Evolutionary conservation across 1,284 basidiomycete species (phyloP).

Genomic region (Marasmius sp.): DNA sequence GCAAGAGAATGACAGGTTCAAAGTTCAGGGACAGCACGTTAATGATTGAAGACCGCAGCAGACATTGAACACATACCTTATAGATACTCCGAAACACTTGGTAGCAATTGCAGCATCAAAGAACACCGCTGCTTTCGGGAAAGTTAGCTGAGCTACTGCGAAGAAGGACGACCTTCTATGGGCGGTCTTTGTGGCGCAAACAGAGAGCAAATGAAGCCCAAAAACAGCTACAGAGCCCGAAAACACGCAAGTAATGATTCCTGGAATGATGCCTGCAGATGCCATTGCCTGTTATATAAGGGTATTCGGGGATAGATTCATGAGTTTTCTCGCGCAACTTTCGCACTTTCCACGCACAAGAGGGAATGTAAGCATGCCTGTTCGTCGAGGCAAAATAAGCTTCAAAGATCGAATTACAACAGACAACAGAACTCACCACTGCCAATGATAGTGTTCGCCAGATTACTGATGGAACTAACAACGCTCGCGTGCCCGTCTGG

Average conservation of each 20-base stretch:
- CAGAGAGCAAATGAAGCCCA: conserved; percentile 87
- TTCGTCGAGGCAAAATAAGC: background rate
- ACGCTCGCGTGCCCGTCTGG: conserved; percentile 67
- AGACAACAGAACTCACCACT: conserved; percentile 58
- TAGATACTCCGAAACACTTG: conserved; percentile 96
- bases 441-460: conserved; percentile 87
- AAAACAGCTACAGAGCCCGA: conserved; percentile 82
- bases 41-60: background rate
- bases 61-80: conserved; percentile 58
- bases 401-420: conserved; percentile 2
- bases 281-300: conserved; percentile 67
- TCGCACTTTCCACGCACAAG: conserved; percentile 45
- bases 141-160: conserved; percentile 82
- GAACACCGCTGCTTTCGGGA: conserved; percentile 79
- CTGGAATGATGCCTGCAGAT: conserved; percentile 83
- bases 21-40: background rate
- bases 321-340: background rate
- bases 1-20: conserved; percentile 10
- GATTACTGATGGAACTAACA: conserved; percentile 70
- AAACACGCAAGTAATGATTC: conserved; percentile 85
- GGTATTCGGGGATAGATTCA: conserved; percentile 12
- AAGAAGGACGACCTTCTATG: conserved; percentile 87
- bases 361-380: conserved; percentile 84
- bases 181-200: conserved; percentile 80
- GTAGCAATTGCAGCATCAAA: conserved; percentile 94